Evolutionary conservation across 2,329 filamentous ascomycete species (phyloP), one percentile per base, ranked within the genome.

Genomic region (Aspergillus novofumigatus): DNA sequence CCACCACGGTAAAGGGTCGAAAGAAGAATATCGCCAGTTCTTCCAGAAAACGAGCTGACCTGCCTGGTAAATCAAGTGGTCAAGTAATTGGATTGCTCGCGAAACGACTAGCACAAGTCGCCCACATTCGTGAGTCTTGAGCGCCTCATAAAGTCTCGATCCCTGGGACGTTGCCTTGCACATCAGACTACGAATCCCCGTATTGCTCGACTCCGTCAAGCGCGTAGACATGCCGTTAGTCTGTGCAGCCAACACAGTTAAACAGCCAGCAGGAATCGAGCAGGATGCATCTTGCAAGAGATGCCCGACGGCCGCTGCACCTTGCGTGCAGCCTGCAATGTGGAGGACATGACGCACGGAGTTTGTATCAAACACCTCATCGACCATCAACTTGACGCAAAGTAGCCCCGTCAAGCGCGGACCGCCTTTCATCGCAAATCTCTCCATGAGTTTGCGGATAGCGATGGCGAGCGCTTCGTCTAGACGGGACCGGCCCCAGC

Each of bases 371-470:
- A 73, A 66, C 42, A 74, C 68, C 51, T 80, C 75, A 50, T 84
- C 80, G 2, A 88, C 81, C 62, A 91, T 75, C 60, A 92, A 87
- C 68, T 90, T 86, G 54, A 92, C 87, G 20, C 83, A 87, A 32
- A 92, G 69, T 67, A 92, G 90, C 0, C 89, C 89, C 0, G 87
- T 91, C 65, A 89, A 75, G 3, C 68, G 65, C 14, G 70, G 53
- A 1, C 81, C 80, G 25, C 80, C 75, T 48, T 77, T 78, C 3
- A 69, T 67, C 0, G 84, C 84, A 54, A 88, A 85, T 10, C 71
- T 75, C 54, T 81, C 69, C 1, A 88, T 91, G 64, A 91, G 90
- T 1, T 74, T 74, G 0, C 87, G 78, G 82, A 92, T 88, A 1
- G 82, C 81, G 23, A 73, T 72, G 42, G 78, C 81, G 0, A 91